Evolutionary conservation across 1,284 basidiomycete genomes (phyloP), one percentile per base, ranked within the genome.

Genomic region (Austroboletus olivaceoglutinosus): DNA sequence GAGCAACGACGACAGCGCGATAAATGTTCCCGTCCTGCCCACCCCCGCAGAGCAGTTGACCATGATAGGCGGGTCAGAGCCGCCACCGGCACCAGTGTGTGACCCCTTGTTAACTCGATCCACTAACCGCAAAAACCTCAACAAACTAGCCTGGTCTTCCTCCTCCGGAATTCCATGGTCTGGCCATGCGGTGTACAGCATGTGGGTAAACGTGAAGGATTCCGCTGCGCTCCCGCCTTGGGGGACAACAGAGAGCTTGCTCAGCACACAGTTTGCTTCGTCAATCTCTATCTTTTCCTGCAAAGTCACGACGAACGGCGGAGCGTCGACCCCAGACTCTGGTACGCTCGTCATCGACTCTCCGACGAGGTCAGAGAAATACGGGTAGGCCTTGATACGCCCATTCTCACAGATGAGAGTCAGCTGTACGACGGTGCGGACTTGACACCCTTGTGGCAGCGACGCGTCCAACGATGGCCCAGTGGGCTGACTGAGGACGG

Each of bases 11-110:
- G 80, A 83, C 19, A 92, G 67, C 0, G 89, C 85, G 60, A 90
- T 85, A 71, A 93, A 96, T 29, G 90, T 83, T 16, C 94, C 94
- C 1, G 94, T 96, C 22, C 94, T 81, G 0, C 94, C 94, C 34
- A 96, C 81, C 4, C 94, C 94, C 0, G 94, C 94, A 21, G 86
- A 89, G 61, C 93, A 96, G 58, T 90, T 85, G 25, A 92, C 81
- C 63, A 94, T 82, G 48, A 91, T 80, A 0, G 92, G 91, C 15
- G 87, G 83, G 51, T 85, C 82, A 9, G 78, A 71, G 57, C 76
- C 70, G 46, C 62, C 61, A 30, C 63, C 58, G 41, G 61, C 54
- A 13, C 47, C 47, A 13, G 39, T 37, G 44, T 59, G 58, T 18
- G 72, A 54, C 55, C 76, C 74, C 55, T 75, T 76, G 66, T 90